Percentiles rank a stretch among this genome's conserved stretches.
Conservation (phyloP, 2,329 filamentous ascomycete genomes). For the Penicillium palitans region DNA sequence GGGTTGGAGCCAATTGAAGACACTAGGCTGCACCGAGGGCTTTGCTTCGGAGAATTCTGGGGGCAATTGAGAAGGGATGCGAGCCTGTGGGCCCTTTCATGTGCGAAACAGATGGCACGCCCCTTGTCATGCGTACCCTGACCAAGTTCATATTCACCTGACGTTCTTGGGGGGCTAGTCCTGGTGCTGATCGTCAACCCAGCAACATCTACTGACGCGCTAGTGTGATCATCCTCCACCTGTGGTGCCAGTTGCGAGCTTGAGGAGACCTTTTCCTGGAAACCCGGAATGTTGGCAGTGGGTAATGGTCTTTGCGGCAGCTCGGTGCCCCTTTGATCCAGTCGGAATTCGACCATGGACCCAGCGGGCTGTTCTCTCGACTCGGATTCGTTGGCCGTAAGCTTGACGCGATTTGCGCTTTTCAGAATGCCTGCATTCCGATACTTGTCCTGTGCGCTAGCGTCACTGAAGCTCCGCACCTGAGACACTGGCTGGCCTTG, state of each 20-base stretch:
- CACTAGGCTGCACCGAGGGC: conserved; percentile 18
- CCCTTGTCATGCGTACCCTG: conserved; percentile 33
- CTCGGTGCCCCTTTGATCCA: conserved; percentile 32
- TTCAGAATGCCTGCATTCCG: conserved; percentile 43
- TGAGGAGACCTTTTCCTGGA: conserved; percentile 28
- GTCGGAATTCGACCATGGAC: conserved; percentile 31
- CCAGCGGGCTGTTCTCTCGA: conserved; percentile 19
- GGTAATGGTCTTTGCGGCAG: conserved; percentile 36
- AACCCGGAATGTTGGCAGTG: conserved; percentile 39
- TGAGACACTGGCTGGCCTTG: conserved; percentile 20
- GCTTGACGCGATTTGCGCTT: conserved; percentile 38
- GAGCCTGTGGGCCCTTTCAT: conserved; percentile 37
- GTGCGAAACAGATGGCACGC: conserved; percentile 35
- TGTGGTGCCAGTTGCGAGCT: conserved; percentile 25
- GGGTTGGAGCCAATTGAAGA: conserved; percentile 35
- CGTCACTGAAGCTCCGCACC: conserved; percentile 18
- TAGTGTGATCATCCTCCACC: conserved; percentile 29
- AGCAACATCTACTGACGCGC: conserved; percentile 32
- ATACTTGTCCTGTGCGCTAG: conserved; percentile 32
- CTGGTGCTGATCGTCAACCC: conserved; percentile 30
- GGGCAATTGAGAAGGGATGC: conserved; percentile 36
- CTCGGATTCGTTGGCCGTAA: conserved; percentile 30
- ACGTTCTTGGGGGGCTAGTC: conserved; percentile 24
- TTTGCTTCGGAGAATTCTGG: conserved; percentile 33
- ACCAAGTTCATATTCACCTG: conserved; percentile 30